Conservation (phyloP, 2,329 filamentous ascomycete species). For the Rutstroemia sp. region DNA sequence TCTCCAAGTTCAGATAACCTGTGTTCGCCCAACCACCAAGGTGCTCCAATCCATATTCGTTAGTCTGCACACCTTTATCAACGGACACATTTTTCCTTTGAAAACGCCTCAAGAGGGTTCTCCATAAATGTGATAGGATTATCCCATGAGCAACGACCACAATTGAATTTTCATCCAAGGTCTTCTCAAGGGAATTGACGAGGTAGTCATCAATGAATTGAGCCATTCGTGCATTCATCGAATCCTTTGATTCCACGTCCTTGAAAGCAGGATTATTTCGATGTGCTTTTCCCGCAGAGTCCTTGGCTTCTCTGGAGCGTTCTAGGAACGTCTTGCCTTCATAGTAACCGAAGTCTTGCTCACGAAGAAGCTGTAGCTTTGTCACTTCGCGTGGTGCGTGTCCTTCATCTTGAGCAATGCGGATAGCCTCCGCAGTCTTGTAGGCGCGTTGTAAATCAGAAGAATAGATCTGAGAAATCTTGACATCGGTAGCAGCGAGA, state of each 20-base stretch:
- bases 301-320: conserved; percentile 30
- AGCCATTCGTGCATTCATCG: conserved; percentile 57
- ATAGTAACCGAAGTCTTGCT: conserved; percentile 66
- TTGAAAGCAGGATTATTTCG: conserved; percentile 36
- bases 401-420: conserved; percentile 50
- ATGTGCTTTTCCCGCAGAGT: conserved; percentile 32
- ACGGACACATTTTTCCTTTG: conserved; percentile 29
- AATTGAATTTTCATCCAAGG: conserved; percentile 36
- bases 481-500: conserved; percentile 55
- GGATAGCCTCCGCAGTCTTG: conserved; percentile 62
- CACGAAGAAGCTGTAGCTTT: conserved; percentile 45
- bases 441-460: conserved; percentile 70
- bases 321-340: conserved; percentile 56
- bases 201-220: conserved; percentile 55
- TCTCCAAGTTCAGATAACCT: conserved; percentile 39
- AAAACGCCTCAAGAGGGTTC: conserved; percentile 51
- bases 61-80: conserved; percentile 34
- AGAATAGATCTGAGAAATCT: conserved; percentile 64
- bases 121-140: conserved; percentile 64
- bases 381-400: conserved; percentile 12
- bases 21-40: conserved; percentile 59
- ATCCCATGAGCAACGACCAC: conserved; percentile 79
- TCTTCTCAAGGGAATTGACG: conserved; percentile 41
- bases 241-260: conserved; percentile 60
- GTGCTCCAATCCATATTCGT: conserved; percentile 34